Percentiles rank a stretch among this genome's conserved stretches.
Evolutionary conservation across 768 basidiomycete species (phyloP).

Genomic region (Psilocybe subaeruginosa): DNA sequence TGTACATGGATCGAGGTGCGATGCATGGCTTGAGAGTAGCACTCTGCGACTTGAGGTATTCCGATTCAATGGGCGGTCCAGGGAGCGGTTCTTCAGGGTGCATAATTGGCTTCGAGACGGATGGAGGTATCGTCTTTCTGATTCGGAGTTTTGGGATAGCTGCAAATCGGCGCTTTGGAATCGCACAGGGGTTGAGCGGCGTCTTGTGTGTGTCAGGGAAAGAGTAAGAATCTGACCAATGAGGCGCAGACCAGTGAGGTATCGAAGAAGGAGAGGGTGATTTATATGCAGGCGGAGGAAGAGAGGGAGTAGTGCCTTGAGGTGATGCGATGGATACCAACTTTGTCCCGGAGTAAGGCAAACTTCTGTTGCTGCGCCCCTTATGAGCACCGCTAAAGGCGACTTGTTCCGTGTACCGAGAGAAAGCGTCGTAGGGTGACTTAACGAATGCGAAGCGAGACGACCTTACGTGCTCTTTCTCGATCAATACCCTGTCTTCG

Average conservation of each 20-base stretch:
- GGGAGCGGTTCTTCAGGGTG: slow-evolving; percentile 18
- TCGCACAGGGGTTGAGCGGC: not conserved
- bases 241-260: not conserved
- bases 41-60: slow-evolving; percentile 2
- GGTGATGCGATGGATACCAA: not conserved
- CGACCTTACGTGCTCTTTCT: not conserved
- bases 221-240: not conserved
- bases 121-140: slow-evolving; percentile 3
- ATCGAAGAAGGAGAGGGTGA: slow-evolving; percentile 1
- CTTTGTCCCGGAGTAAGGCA: slow-evolving; percentile 6
- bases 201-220: not conserved
- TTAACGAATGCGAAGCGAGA: slow-evolving; percentile 10
- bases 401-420: slow-evolving; percentile 4
- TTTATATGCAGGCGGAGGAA: slow-evolving; percentile 12
- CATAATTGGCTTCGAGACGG: slow-evolving; percentile 16
- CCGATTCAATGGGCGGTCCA: slow-evolving; percentile 11
- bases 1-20: not conserved
- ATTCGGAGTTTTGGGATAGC: not conserved
- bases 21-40: not conserved
- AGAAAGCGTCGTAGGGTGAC: slow-evolving; percentile 12
- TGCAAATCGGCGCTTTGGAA: not conserved
- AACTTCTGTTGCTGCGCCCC: not conserved
- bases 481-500: slow-evolving; percentile 4
- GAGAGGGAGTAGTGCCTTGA: not conserved
- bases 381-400: not conserved